These are phyloP conservation scores for Saksenaea oblongispora DNA, from an alignment of 371 early-diverging fungal species.

Conservation along the genomic window DNA sequence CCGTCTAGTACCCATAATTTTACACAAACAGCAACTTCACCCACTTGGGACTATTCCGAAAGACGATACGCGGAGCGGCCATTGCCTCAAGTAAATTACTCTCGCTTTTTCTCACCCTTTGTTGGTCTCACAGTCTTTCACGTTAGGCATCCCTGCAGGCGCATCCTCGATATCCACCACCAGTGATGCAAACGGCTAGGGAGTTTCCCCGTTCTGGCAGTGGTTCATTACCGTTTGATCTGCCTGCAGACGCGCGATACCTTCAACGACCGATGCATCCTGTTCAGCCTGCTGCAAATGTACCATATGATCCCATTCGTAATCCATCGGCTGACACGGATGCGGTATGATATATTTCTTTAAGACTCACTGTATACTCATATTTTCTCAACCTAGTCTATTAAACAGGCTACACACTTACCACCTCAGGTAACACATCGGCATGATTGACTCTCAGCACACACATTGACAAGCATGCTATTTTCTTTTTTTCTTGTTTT, in stretches of 20 bases:
- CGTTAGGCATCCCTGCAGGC: not conserved
- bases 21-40: not conserved
- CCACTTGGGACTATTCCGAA: constrained; percentile 15
- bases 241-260: constrained; percentile 3
- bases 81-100: not conserved
- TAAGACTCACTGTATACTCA: not conserved
- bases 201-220: not conserved
- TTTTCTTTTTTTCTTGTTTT: not conserved
- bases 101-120: not conserved
- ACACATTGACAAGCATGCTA: not conserved
- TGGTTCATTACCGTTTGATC: not conserved
- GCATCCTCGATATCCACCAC: not conserved
- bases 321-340: constrained; percentile 1
- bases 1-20: not conserved
- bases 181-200: constrained; percentile 6
- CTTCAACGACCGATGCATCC: not conserved
- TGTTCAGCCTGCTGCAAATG: not conserved
- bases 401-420: not conserved
- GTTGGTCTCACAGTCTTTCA: constrained; percentile 4
- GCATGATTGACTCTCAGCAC: not conserved
- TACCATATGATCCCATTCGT: not conserved
- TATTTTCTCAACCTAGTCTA: not conserved
- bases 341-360: not conserved
- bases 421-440: constrained; percentile 9
- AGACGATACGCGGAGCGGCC: constrained; percentile 6